Conservation (phyloP, 306 rosid genomes). For the Aeschynomene evenia region DNA sequence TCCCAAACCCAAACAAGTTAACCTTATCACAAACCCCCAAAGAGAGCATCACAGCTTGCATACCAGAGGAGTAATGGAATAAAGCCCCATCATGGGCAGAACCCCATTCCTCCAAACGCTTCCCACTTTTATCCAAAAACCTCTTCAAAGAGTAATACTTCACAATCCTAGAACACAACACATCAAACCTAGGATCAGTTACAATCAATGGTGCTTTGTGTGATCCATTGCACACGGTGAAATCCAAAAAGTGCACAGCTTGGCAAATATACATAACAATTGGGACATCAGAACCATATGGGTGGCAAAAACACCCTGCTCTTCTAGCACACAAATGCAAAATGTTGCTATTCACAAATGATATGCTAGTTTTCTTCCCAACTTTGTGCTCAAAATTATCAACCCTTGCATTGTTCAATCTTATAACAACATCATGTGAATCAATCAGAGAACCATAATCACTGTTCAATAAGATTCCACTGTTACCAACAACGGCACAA, state of each 20-base stretch:
- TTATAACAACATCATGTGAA: conserved; percentile 68
- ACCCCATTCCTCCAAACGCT: conserved; percentile 69
- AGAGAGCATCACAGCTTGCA: conserved; percentile 95
- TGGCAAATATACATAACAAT: conserved; percentile 89
- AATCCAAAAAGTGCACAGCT: conserved; percentile 86
- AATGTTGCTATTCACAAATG: conserved; percentile 88
- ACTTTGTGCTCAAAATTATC: conserved; percentile 56
- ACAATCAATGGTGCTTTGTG: conserved; percentile 70
- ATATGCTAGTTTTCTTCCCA: conserved; percentile 77
- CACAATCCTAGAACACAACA: conserved; percentile 69
- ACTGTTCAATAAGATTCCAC: conserved; percentile 79
- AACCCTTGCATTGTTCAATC: conserved; percentile 83
- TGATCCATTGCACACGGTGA: conserved; percentile 66
- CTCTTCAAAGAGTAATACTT: conserved; percentile 87
- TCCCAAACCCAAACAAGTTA: conserved; percentile 85
- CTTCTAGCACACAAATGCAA: conserved; percentile 88
- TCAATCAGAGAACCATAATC: conserved; percentile 66
- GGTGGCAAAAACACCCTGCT: conserved; percentile 83
- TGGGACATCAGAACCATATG: conserved; percentile 72
- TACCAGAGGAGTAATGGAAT: conserved; percentile 93
- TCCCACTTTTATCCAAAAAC: conserved; percentile 72
- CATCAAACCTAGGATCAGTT: conserved; percentile 84
- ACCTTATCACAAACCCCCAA: conserved; percentile 88
- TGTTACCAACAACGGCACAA: conserved; percentile 93
- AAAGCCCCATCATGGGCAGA: conserved; percentile 65